Evolutionary conservation across 2,329 filamentous ascomycete species (phyloP), one percentile per base, ranked within the genome.

Genomic region (Beauveria pseudobassiana): DNA sequence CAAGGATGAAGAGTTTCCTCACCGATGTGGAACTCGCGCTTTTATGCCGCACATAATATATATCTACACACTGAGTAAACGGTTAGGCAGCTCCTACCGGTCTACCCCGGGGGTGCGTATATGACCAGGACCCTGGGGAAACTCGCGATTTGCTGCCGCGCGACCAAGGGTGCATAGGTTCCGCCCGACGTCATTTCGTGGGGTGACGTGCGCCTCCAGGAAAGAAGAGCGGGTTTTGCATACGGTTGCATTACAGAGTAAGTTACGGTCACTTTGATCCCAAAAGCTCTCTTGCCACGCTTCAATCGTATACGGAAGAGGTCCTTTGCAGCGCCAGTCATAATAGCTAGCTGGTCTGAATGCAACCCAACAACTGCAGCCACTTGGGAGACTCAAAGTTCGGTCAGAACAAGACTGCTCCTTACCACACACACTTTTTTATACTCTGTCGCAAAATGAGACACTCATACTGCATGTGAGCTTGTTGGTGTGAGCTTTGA

Each of bases 1-100:
- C n/a, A 40, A 28, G 7, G 45, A 30, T 22, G n/a, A 45, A n/a
- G 5, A 28, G 54, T 38, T 52, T 59, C 24, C 42, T 60, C 58
- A 60, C 58, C 50, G 58, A 53, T 46, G 58, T 54, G 50, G 58
- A 60, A 53, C 49, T 53, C 42, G 20, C 12, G 40, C 28, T 54
- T 22, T 40, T 50, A 58, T 58, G 45, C 30, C 46, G 55, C 55
- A 42, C 4, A 34, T 12, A 34, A 34, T 34, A 34, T 34, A 34
- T 34, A 14, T 34, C 14, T 12, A 34, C 3, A 30, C 28, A 34
- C 10, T 34, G 4, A 34, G 30, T 24, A 16, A 42, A 45, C 46
- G 34, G 45, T 58, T n/a, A 24, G 55, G 45, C 55, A 50, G 20
- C 30, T 50, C 16, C 5, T 42, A 18, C 22, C 22, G 1, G n/a